Percentiles rank a stretch among this genome's conserved stretches.
These are phyloP conservation scores for Ilex aquifolium DNA, from an alignment of 257 asterid species.

Conservation along the genomic window DNA sequence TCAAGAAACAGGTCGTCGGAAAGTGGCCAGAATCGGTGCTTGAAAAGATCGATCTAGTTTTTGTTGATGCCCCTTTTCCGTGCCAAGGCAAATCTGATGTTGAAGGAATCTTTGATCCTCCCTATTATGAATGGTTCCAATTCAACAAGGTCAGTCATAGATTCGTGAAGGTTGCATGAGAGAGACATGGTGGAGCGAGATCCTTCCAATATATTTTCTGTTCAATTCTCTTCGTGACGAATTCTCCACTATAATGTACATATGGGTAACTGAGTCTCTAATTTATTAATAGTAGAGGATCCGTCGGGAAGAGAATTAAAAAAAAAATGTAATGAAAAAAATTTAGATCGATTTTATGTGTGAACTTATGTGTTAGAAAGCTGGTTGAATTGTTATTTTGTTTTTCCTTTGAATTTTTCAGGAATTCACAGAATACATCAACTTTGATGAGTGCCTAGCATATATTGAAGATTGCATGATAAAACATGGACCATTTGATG, in stretches of 20 bases:
- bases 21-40: slow-evolving; percentile 75
- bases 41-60: slow-evolving; percentile 72
- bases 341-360: background rate
- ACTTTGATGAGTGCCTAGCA: slow-evolving; percentile 73
- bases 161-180: too few species aligned
- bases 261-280: too few species aligned
- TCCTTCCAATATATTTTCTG: too few species aligned
- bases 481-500: slow-evolving; percentile 76
- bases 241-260: too few species aligned
- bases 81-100: slow-evolving; percentile 77
- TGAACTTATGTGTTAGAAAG: background rate
- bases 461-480: slow-evolving; percentile 72
- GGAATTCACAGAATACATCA: slow-evolving; percentile 68
- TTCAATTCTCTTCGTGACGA: too few species aligned
- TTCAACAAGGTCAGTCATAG: slow-evolving; percentile 52
- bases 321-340: background rate
- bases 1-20: slow-evolving; percentile 56
- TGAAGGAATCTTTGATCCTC: slow-evolving; percentile 92
- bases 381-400: background rate
- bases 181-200: too few species aligned
- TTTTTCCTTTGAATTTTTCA: slow-evolving; percentile 14
- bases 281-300: too few species aligned
- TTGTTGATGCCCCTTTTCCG: slow-evolving; percentile 71
- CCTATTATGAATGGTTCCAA: slow-evolving; percentile 95
- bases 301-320: too few species aligned